These are phyloP conservation scores for Spirogloea muscicola DNA, from an alignment of 139 green algal species.

Conservation along the genomic window DNA sequence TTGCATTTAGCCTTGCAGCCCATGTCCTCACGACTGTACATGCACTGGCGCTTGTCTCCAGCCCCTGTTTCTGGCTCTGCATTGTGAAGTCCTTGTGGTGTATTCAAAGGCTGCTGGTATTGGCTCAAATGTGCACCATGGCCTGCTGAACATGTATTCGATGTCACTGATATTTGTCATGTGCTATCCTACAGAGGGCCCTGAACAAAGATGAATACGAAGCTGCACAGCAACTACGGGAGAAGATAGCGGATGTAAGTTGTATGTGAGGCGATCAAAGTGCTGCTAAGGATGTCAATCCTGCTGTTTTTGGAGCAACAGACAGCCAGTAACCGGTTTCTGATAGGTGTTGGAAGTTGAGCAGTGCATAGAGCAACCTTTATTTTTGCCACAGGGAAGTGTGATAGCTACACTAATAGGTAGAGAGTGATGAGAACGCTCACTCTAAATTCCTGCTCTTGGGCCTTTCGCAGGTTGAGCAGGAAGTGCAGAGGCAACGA, in stretches of 20 bases:
- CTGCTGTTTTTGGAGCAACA: no score
- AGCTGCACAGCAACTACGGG: slow-evolving; percentile 31
- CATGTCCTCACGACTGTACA: no score
- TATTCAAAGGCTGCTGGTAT: neutral
- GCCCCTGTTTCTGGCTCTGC: neutral
- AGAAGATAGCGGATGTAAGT: slow-evolving; percentile 45
- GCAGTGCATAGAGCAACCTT: neutral
- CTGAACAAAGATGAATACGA: slow-evolving; percentile 48
- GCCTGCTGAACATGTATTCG: neutral
- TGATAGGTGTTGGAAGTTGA: slow-evolving; percentile 1
- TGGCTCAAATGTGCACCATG: neutral
- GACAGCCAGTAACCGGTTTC: no score
- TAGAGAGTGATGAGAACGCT: no score
- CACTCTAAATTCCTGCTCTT: no score
- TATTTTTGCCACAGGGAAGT: neutral
- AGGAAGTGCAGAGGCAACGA: slow-evolving; percentile 21
- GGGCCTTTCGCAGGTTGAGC: slow-evolving; percentile 37
- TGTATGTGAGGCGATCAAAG: no score
- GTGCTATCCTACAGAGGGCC: slow-evolving; percentile 33
- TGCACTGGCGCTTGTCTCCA: no score
- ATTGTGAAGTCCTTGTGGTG: neutral
- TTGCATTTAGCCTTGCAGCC: neutral
- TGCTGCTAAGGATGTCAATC: no score
- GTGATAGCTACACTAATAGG: neutral
- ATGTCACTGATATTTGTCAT: neutral